These are phyloP conservation scores for Colletotrichum viniferum DNA, from an alignment of 2,329 filamentous ascomycete species.

Conservation along the genomic window DNA sequence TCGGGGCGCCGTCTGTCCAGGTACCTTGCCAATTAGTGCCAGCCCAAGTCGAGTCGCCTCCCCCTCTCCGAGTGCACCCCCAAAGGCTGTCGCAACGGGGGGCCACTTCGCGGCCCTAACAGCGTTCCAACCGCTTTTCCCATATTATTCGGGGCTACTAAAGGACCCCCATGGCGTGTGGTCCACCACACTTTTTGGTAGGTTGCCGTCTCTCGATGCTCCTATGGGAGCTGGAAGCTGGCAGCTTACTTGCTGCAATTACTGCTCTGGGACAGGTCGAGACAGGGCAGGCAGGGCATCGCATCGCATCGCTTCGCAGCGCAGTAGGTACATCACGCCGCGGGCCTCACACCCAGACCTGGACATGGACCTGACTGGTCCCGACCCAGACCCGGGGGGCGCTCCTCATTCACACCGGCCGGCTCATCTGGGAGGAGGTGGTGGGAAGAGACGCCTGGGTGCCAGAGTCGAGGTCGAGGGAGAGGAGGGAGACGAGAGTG, in stretches of 20 bases:
- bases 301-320: background rate
- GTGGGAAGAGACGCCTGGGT: background rate
- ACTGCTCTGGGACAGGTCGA: background rate
- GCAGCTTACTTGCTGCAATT: background rate
- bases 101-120: background rate
- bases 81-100: background rate
- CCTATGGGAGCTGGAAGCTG: background rate
- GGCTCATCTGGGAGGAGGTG: background rate
- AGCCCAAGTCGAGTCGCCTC: background rate
- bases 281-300: background rate
- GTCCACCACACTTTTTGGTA: constrained; percentile 13
- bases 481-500: background rate
- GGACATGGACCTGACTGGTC: background rate
- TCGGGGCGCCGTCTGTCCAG: background rate
- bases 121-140: constrained; percentile 3
- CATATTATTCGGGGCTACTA: background rate
- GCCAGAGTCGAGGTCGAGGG: background rate
- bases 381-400: background rate
- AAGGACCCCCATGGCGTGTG: constrained; percentile 1
- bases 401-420: background rate
- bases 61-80: constrained; percentile 1
- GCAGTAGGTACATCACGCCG: background rate
- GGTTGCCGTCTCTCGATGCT: background rate
- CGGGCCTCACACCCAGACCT: background rate
- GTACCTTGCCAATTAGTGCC: background rate